Base-by-base conservation (phyloP, 2,329 filamentous ascomycete species). In the Phyllosticta ampelicida region DNA sequence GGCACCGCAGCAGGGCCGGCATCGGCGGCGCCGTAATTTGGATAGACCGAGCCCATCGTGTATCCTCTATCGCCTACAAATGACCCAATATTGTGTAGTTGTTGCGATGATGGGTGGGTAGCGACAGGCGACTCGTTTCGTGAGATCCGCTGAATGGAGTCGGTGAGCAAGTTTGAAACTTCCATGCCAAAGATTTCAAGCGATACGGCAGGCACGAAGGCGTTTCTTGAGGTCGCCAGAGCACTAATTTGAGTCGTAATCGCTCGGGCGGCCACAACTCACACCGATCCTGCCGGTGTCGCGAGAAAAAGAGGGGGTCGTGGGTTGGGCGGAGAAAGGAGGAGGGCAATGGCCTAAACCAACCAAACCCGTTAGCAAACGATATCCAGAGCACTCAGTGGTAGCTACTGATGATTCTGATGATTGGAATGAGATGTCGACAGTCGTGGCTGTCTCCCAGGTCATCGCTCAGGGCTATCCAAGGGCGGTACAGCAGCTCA, bases 281-380 rank as follows among this genome's bases (percentile, higher is more conserved):
- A 62, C 64, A 69, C 68, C 66, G 68, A 69, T 66, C 65, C 67
- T 65, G 69, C 68, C 69, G 68, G 69, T 70, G 70, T 73, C 69
- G 70, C 69, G 71, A 72, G 64, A 36, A 16, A 53, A 55, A 59
- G 57, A 59, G 57, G 57, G 68, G 66, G 61, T 64, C 60, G 66
- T 63, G 61, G 64, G 58, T 54, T 58, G 53, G 65, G 64, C 65
- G 62, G 63, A 65, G 65, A 66, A 65, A 65, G 64, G 67, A 63
- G 60, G 61, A 62, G 65, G 65, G 65, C 65, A 65, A 60, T 62
- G 56, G 56, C 61, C 57, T 59, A 49, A 26, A 48, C 53, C 48
- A 4, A 53, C 48, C 28, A 44, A 51, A 55, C 48, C 20, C 20
- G 57, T 59, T 52, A 59, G 58, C 54, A 57, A 54, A 53, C 48